Evolutionary conservation across 192 early-diverging fungal species (phyloP).

Genomic region (Backusella tuberculispora): DNA sequence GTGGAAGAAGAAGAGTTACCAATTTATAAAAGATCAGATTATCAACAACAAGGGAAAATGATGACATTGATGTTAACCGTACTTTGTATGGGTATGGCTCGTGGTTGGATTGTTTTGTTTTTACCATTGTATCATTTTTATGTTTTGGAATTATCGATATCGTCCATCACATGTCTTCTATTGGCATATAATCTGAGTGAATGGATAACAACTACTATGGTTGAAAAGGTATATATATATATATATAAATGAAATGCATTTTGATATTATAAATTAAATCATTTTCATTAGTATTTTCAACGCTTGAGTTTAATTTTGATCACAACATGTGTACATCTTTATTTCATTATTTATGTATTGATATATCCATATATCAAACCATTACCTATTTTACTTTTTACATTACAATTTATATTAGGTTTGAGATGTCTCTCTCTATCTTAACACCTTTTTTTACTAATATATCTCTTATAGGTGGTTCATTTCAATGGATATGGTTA

Average conservation of each 20-base stretch:
- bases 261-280: not conserved
- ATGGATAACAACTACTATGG: not conserved
- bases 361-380: constrained; percentile 1
- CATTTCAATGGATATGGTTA: constrained; percentile 10
- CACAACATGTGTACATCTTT: not conserved
- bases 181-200: not conserved
- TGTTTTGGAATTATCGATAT: not conserved
- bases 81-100: not conserved
- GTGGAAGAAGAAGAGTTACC: not conserved
- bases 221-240: constrained; percentile 6
- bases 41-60: not conserved
- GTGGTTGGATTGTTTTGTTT: not conserved
- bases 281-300: not conserved
- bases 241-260: too few species aligned
- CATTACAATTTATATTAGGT: not conserved
- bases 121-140: constrained; percentile 1
- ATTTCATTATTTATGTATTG: not conserved
- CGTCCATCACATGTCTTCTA: not conserved
- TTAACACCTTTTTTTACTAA: not conserved
- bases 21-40: not conserved
- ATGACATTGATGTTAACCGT: not conserved
- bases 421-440: not conserved
- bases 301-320: not conserved
- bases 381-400: not conserved
- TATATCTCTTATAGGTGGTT: not conserved